Base-by-base conservation (phyloP, 495 filamentous ascomycete species). In the Haplographium delicatum region DNA sequence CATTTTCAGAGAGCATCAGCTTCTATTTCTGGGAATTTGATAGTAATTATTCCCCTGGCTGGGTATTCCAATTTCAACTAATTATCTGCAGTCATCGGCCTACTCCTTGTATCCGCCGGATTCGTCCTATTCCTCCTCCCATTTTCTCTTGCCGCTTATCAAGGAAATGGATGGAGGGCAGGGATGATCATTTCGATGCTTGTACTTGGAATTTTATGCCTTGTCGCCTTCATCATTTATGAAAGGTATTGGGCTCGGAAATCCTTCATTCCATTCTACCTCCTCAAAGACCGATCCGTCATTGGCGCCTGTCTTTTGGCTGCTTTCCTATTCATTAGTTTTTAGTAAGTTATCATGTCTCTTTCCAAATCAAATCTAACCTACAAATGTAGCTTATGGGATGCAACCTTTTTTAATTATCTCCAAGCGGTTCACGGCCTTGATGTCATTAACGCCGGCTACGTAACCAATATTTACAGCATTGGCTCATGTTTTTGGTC, bases 351-450 rank as follows among this genome's bases (percentile, higher is more conserved):
- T 15, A n/a, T 22, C 38, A 5, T 33, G 8, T 15, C 11, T n/a
- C 62, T 78, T 55, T 58, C 78, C 70, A n/a, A n/a, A n/a, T n/a
- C n/a, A n/a, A n/a, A n/a, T n/a, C n/a, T n/a, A n/a, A n/a, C n/a
- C n/a, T n/a, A n/a, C n/a, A n/a, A n/a, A n/a, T 31, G 23, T 37
- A 56, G 48, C 35, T 30, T 44, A 57, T 89, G 83, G 83, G 76
- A 84, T 59, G 68, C 69, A 35, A 84, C 80, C 65, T 85, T 84
- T 68, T 70, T 65, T 50, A 81, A 79, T 25, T 88, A 82, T 67
- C 68, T 88, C 4, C 81, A 85, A 65, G 82, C 87, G n/a, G 86
- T 89, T 41, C 76, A 82, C 63, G 62, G 71, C 37, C 72, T 88
- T 4, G 68, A 55, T 57, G 53, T 83, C 44, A 69, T 68, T 3